Conservation (phyloP, 2,329 filamentous ascomycete genomes). For the Immersiporthe knoxdaviesiana region DNA sequence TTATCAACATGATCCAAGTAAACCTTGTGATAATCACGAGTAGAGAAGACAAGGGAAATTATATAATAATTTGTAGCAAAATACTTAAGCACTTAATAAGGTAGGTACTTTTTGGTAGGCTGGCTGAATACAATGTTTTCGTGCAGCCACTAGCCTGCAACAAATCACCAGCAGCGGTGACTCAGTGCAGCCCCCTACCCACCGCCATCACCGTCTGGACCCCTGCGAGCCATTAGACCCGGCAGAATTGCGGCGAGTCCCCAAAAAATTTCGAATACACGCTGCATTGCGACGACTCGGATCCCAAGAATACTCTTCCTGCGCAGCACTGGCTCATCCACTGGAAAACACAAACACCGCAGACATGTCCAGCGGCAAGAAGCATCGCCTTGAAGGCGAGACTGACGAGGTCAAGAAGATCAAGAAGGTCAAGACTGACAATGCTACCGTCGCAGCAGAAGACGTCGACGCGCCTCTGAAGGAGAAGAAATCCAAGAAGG, state of each 20-base stretch:
- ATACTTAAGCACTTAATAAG: too few relatives aligned
- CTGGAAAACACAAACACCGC: neutral
- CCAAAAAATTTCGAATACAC: slow-evolving; percentile 2
- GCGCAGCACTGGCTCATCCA: neutral
- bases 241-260: neutral
- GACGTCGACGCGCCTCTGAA: slow-evolving; percentile 21
- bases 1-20: too few relatives aligned
- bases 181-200: neutral
- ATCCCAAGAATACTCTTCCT: neutral
- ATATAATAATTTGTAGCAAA: too few relatives aligned
- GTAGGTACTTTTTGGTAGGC: neutral
- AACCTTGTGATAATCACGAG: too few relatives aligned
- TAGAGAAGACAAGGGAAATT: too few relatives aligned
- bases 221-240: neutral
- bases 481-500: slow-evolving; percentile 23
- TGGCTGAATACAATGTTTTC: neutral
- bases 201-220: neutral
- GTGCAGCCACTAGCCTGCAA: neutral
- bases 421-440: slow-evolving; percentile 28
- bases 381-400: slow-evolving; percentile 29
- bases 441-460: neutral
- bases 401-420: slow-evolving; percentile 23
- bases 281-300: slow-evolving; percentile 1
- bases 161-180: neutral
- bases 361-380: slow-evolving; percentile 30